Evolutionary conservation across 176 grass and related monocot species (phyloP).

Genomic region (Urochloa ruziziensis): DNA sequence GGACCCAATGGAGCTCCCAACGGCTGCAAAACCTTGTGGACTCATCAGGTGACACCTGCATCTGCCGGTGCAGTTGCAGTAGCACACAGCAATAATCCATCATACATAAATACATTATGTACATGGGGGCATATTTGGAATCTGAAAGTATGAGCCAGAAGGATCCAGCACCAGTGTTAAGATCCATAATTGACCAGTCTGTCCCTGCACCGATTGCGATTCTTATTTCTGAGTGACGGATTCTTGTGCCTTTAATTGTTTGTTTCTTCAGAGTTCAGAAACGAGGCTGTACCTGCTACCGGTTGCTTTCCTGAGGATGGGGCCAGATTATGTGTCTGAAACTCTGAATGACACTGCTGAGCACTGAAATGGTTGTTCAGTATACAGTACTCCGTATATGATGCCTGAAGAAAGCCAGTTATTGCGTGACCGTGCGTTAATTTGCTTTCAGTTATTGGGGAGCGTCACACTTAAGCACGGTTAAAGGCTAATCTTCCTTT

Average conservation of each 20-base stretch:
- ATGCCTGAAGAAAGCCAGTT: constrained; percentile 2
- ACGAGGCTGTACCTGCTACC: not conserved
- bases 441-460: not conserved
- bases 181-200: constrained; percentile 4
- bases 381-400: constrained; percentile 20
- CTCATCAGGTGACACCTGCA: constrained; percentile 39
- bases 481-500: constrained; percentile 5
- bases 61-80: constrained; percentile 34
- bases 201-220: not conserved
- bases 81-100: constrained; percentile 35
- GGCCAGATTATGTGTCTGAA: not conserved
- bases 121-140: not conserved
- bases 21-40: constrained; percentile 24
- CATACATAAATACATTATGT: constrained; percentile 6
- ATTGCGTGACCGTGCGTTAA: not conserved
- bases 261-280: not conserved
- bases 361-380: not conserved
- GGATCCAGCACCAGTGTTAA: constrained; percentile 23
- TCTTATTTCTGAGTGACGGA: not conserved
- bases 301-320: constrained; percentile 18
- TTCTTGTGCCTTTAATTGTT: constrained; percentile 20
- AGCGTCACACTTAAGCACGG: not conserved
- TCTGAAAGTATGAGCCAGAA: not conserved
- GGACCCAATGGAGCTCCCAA: not conserved
- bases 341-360: not conserved